phyloP scores from a whole-genome alignment of 1,284 basidiomycete genomes.

The Anthracocystis walkeri region DNA sequence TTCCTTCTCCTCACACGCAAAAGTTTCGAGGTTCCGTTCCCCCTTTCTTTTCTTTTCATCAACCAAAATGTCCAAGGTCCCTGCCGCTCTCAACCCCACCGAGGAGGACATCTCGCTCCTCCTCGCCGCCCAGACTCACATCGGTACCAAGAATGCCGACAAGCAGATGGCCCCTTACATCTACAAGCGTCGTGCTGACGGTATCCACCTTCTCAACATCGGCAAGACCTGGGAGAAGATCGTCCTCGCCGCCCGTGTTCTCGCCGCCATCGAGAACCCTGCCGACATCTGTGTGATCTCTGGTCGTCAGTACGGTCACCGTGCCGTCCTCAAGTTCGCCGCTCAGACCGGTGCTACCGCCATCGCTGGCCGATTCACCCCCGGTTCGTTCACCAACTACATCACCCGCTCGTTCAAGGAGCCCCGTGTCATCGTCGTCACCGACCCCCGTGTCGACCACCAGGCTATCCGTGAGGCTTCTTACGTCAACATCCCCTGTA shows the following conservation, averaged over 20 bases:
- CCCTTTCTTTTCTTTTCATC: slow-evolving; percentile 13
- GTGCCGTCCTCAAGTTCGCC: slow-evolving; percentile 97
- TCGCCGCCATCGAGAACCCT: slow-evolving; percentile 86
- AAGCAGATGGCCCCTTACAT: slow-evolving; percentile 99
- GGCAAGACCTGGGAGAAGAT: slow-evolving; percentile 99
- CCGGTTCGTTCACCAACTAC: slow-evolving; percentile 97
- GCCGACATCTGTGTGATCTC: slow-evolving; percentile 98
- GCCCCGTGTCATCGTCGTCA: slow-evolving; percentile 96
- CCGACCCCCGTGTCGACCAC: slow-evolving; percentile 98
- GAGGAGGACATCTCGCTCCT: slow-evolving; percentile 97
- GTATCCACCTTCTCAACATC: slow-evolving; percentile 97
- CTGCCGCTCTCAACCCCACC: slow-evolving; percentile 89
- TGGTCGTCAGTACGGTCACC: slow-evolving; percentile 97
- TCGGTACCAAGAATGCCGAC: slow-evolving; percentile 90
- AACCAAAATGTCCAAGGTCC: slow-evolving; percentile 77
- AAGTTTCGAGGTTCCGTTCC: slow-evolving; percentile 54
- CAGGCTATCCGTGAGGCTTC: slow-evolving; percentile 99
- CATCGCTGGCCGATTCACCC: slow-evolving; percentile 98
- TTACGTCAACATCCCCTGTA: slow-evolving; percentile 99
- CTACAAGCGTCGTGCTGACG: slow-evolving; percentile 95
- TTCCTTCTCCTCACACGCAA: slow-evolving; percentile 44
- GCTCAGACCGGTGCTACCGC: slow-evolving; percentile 97
- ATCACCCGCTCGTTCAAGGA: slow-evolving; percentile 99
- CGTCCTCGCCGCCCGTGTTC: slow-evolving; percentile 68
- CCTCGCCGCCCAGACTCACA: slow-evolving; percentile 93